Evolutionary conservation across 148 eudicot genomes (phyloP).

Genomic region (Rhododendron ferrugineum): DNA sequence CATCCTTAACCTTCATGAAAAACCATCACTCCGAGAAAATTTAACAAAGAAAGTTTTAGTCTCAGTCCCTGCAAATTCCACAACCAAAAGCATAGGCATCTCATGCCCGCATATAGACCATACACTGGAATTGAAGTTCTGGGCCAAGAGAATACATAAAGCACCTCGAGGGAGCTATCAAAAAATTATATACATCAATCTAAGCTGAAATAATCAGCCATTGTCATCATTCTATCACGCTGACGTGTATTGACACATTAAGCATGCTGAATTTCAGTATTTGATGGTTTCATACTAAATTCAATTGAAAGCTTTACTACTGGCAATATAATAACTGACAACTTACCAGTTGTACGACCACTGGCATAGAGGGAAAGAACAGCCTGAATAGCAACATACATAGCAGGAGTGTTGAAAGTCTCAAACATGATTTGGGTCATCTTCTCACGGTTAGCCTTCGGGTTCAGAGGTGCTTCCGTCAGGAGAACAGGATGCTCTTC

Average conservation of each 20-base stretch:
- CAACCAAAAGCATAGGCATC: background rate
- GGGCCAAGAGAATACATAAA: background rate
- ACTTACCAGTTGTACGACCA: slow-evolving; percentile 86
- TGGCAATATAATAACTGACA: slow-evolving; percentile 4
- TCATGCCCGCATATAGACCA: background rate
- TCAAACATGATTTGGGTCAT: slow-evolving; percentile 94
- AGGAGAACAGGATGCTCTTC: slow-evolving; percentile 86
- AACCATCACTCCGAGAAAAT: background rate
- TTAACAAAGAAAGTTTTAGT: background rate
- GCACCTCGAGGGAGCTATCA: background rate
- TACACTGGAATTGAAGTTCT: background rate
- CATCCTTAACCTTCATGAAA: background rate
- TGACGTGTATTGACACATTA: background rate
- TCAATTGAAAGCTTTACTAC: background rate
- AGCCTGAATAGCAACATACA: slow-evolving; percentile 83
- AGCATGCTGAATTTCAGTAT: background rate
- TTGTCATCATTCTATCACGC: background rate
- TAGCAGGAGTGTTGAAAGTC: slow-evolving; percentile 80
- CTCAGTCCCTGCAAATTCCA: background rate
- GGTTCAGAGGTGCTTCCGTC: slow-evolving; percentile 87
- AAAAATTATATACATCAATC: background rate
- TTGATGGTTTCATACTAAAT: background rate
- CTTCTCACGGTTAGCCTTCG: slow-evolving; percentile 91
- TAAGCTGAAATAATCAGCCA: background rate
- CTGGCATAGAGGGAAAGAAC: slow-evolving; percentile 83